Base-by-base conservation (phyloP, 1,284 basidiomycete genomes). In the Quambalaria eucalypti region DNA sequence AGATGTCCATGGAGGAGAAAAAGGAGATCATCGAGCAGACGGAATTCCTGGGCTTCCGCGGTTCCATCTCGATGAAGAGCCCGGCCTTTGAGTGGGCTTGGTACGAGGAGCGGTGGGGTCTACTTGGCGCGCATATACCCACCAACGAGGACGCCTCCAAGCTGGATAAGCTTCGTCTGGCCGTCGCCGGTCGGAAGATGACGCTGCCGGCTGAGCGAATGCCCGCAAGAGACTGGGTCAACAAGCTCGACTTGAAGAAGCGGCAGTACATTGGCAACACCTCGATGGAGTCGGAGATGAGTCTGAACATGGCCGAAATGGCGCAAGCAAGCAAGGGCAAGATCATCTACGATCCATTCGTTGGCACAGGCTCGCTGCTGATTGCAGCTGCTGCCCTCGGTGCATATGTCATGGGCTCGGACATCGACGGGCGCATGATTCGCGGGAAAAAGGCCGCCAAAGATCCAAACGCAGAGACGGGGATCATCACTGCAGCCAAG, bases 341-440 rank as follows among this genome's bases (percentile, higher is more conserved):
- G 76, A 76, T 96, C 29, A 81, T 97, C 19, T 97, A 97, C 68
- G 95, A 99, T 73, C 95, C 95, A 0, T 99, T 98, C 75, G 84
- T 88, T 48, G 95, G 95, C 1, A 98, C 95, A 0, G 95, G 95
- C 5, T 95, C 91, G 62, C 88, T 96, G 85, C 84, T 91, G 28
- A 92, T 96, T 76, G 78, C 80, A 0, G 68, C 71, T 40, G 56
- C 59, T 0, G 82, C 90, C 70, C 95, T 93, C 64, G 95, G 95
- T 12, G 87, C 91, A 0, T 78, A 84, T 48, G 83, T 92, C 0
- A 84, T 88, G 54, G 95, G 93, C 4, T 93, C 89, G 28, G 95
- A 99, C 76, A 97, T 99, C 51, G 95, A 99, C 69, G 93, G 91
- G 0, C 81, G 93, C 48, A 92, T 96, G 74, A 93, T 98, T 86